phyloP scores from a whole-genome alignment of 768 basidiomycete genomes.

The Amanita polypyramis region DNA sequence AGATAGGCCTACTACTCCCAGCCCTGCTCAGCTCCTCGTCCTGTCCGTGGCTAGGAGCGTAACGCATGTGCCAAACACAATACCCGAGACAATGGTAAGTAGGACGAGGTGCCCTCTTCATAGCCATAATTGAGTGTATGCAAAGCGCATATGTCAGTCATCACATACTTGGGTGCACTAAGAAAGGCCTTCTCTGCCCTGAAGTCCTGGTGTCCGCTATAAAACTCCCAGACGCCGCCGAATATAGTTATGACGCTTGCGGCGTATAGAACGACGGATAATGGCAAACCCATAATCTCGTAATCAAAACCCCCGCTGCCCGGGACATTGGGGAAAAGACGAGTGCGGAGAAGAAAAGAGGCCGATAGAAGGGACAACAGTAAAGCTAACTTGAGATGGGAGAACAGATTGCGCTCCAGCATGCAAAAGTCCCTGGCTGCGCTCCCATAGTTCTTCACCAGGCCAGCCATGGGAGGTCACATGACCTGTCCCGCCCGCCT shows the following conservation, averaged over 20 bases:
- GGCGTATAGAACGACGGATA: slow-evolving; percentile 41
- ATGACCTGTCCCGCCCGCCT: slow-evolving; percentile 17
- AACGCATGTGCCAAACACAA: slow-evolving; percentile 43
- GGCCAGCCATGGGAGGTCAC: slow-evolving; percentile 13
- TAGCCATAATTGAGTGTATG: not conserved
- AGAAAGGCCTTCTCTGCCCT: slow-evolving; percentile 51
- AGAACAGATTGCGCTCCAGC: slow-evolving; percentile 67
- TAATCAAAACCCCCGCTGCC: slow-evolving; percentile 12
- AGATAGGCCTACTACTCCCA: too few species aligned
- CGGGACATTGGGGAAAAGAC: slow-evolving; percentile 36
- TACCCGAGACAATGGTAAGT: slow-evolving; percentile 35
- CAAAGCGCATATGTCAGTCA: not conserved
- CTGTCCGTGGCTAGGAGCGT: slow-evolving; percentile 31
- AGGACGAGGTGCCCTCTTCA: slow-evolving; percentile 40
- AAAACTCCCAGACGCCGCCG: slow-evolving; percentile 61
- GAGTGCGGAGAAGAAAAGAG: slow-evolving; percentile 50
- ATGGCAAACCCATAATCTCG: slow-evolving; percentile 25
- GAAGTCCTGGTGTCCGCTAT: slow-evolving; percentile 45
- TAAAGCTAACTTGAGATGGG: slow-evolving; percentile 57
- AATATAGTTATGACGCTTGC: slow-evolving; percentile 43
- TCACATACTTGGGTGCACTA: slow-evolving; percentile 40
- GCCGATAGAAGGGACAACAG: slow-evolving; percentile 54
- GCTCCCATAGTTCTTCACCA: slow-evolving; percentile 35
- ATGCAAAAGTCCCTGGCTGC: slow-evolving; percentile 68
- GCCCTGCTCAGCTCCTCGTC: slow-evolving; percentile 9